Conservation (phyloP, 257 asterid genomes). For the Primulina eburnea region DNA sequence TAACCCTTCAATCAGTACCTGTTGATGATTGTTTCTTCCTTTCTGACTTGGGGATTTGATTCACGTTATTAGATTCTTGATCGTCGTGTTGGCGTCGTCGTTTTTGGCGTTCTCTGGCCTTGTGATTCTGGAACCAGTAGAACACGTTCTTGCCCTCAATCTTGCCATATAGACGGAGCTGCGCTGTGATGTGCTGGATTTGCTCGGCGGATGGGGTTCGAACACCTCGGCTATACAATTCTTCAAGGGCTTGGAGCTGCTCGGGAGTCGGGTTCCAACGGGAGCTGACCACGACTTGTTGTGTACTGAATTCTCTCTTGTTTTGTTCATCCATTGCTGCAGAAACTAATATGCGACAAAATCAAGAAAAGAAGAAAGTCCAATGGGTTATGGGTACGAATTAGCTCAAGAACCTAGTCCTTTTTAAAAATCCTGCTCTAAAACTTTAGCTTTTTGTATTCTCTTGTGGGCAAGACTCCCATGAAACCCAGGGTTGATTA, state of each 20-base stretch:
- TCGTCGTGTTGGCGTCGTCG: slow-evolving; percentile 70
- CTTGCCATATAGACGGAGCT: slow-evolving; percentile 75
- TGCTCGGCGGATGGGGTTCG: slow-evolving; percentile 88
- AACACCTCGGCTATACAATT: slow-evolving; percentile 69
- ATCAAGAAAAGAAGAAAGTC: neutral
- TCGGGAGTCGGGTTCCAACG: slow-evolving; percentile 97
- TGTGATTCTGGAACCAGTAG: slow-evolving; percentile 95
- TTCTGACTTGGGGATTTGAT: slow-evolving; percentile 18
- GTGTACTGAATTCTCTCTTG: slow-evolving; percentile 55
- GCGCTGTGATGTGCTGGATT: slow-evolving; percentile 83
- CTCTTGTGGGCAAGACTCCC: too few relatives aligned
- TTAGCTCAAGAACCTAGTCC: too few relatives aligned
- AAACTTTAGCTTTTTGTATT: too few relatives aligned
- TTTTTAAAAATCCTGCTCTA: too few relatives aligned
- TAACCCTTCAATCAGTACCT: slow-evolving; percentile 22
- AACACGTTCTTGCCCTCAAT: slow-evolving; percentile 95
- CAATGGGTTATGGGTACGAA: neutral
- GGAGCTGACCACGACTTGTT: slow-evolving; percentile 84
- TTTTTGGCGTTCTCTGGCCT: slow-evolving; percentile 88
- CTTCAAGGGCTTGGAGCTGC: slow-evolving; percentile 82
- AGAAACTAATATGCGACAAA: neutral
- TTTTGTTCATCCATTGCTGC: slow-evolving; percentile 62
- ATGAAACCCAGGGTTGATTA: neutral
- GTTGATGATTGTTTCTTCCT: slow-evolving; percentile 48
- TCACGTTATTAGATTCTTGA: slow-evolving; percentile 25